phyloP scores from a whole-genome alignment of 2,329 filamentous ascomycete genomes.

The Ophiostoma montium region DNA sequence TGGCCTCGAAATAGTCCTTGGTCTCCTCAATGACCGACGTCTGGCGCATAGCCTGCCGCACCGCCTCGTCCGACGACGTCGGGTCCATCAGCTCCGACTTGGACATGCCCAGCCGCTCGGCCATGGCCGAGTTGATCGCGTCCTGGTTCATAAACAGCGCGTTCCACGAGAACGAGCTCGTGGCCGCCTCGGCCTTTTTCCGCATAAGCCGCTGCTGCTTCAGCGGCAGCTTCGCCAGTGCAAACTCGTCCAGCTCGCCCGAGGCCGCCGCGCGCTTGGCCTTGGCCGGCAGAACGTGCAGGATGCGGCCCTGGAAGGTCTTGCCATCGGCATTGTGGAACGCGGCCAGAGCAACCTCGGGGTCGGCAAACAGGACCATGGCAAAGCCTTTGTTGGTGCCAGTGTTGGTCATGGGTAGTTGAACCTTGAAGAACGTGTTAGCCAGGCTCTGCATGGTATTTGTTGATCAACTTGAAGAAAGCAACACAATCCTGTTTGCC shows the following conservation, averaged over 20 bases:
- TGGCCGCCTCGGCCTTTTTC: slow-evolving; percentile 66
- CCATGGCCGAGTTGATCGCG: slow-evolving; percentile 81
- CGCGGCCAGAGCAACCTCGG: slow-evolving; percentile 62
- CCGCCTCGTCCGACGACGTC: slow-evolving; percentile 84
- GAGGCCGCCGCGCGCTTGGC: slow-evolving; percentile 54
- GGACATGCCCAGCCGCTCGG: slow-evolving; percentile 70
- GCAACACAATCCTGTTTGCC: neutral
- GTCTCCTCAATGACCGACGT: slow-evolving; percentile 86
- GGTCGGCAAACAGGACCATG: slow-evolving; percentile 64
- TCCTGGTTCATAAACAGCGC: slow-evolving; percentile 99
- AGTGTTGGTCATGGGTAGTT: slow-evolving; percentile 62
- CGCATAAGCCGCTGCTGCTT: slow-evolving; percentile 91
- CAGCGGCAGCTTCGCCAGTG: slow-evolving; percentile 77
- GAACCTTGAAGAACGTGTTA: slow-evolving; percentile 47
- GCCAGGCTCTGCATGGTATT: neutral
- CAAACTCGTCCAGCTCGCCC: slow-evolving; percentile 59
- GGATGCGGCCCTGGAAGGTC: slow-evolving; percentile 79
- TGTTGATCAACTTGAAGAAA: neutral
- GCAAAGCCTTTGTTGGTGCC: slow-evolving; percentile 80
- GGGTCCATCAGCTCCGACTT: slow-evolving; percentile 90
- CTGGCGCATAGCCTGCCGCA: slow-evolving; percentile 94
- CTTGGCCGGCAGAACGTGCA: slow-evolving; percentile 78
- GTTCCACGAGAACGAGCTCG: slow-evolving; percentile 88
- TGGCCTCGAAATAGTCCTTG: slow-evolving; percentile 74
- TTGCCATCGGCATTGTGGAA: slow-evolving; percentile 68